Conservation (phyloP, 352 stramenopile genomes). For the Pilasporangium apinafurcum region DNA sequence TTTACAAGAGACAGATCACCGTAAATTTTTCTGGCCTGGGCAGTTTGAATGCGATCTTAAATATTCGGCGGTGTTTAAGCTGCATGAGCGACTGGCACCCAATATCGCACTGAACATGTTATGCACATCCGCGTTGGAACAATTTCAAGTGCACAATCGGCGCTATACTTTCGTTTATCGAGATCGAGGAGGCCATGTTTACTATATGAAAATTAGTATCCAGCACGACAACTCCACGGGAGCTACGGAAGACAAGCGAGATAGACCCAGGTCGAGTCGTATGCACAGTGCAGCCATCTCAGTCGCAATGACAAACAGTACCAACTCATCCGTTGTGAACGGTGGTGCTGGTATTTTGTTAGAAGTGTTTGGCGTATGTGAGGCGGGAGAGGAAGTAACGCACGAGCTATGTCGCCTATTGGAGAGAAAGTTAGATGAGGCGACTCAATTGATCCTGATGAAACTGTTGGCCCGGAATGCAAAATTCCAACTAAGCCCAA, state of each 20-base stretch:
- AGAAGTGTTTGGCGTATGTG: conserved; percentile 79
- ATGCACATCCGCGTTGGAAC: conserved; percentile 78
- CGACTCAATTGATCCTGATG: conserved; percentile 82
- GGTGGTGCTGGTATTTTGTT: conserved; percentile 49
- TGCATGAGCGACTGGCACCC: conserved; percentile 73
- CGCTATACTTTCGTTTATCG: conserved; percentile 85
- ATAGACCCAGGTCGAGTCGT: conserved; percentile 8
- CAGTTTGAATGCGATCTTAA: conserved; percentile 83
- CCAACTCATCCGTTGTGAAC: too few species aligned
- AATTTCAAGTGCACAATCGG: conserved; percentile 88
- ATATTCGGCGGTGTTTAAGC: conserved; percentile 71
- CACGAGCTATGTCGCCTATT: conserved; percentile 74
- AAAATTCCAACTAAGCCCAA: conserved; percentile 76
- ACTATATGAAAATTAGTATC: conserved; percentile 87
- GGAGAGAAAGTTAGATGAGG: conserved; percentile 84
- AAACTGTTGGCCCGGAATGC: conserved; percentile 79
- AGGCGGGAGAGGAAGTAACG: conserved; percentile 77
- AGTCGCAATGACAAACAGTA: too few species aligned
- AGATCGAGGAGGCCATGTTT: conserved; percentile 78
- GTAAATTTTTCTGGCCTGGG: conserved; percentile 81
- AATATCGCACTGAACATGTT: conserved; percentile 79
- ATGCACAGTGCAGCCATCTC: conserved; percentile 1
- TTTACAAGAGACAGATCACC: conserved; percentile 8
- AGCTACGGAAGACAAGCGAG: background rate
- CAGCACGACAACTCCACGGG: conserved; percentile 14